These are phyloP conservation scores for Carallia pectinifolia DNA, from an alignment of 345 rosid genomes.

Conservation along the genomic window DNA sequence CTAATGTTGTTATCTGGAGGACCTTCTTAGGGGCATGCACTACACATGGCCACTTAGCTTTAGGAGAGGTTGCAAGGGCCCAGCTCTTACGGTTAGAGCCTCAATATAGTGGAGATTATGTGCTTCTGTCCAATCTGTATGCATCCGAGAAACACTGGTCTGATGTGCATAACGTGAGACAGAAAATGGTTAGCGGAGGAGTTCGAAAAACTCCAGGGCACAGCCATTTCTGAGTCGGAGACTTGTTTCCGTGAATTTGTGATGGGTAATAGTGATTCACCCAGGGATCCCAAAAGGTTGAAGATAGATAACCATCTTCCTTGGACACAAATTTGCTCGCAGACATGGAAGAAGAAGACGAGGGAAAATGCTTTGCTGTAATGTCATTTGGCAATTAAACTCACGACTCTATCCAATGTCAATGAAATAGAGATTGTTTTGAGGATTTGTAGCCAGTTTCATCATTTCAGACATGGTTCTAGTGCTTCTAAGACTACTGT, in stretches of 20 bases:
- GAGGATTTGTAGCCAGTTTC: constrained; percentile 81
- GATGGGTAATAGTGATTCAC: constrained; percentile 64
- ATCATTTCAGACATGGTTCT: constrained; percentile 65
- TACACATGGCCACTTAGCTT: constrained; percentile 48
- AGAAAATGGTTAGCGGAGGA: constrained; percentile 51
- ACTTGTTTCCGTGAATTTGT: constrained; percentile 62
- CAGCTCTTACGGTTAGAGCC: constrained; percentile 59
- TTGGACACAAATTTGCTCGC: constrained; percentile 50
- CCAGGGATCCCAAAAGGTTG: constrained; percentile 57
- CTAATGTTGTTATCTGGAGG: constrained; percentile 83
- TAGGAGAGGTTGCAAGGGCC: constrained; percentile 63
- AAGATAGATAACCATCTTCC: constrained; percentile 64
- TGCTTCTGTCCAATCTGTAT: constrained; percentile 77
- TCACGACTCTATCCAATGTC: constrained; percentile 51
- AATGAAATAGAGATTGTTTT: constrained; percentile 52
- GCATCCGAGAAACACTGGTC: constrained; percentile 75
- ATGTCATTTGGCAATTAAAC: constrained; percentile 75
- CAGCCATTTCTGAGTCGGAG: constrained; percentile 73
- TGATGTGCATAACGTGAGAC: constrained; percentile 63
- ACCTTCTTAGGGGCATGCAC: constrained; percentile 71
- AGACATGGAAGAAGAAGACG: constrained; percentile 78
- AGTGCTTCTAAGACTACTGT: constrained; percentile 48
- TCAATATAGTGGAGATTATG: constrained; percentile 72
- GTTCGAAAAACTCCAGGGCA: constrained; percentile 69
- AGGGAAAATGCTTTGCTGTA: constrained; percentile 64